A percentile compares a stretch with the other conserved stretches of the same genome.
Evolutionary conservation across 805 yeast genomes (phyloP).

Genomic region (Suhomyces sp.): DNA sequence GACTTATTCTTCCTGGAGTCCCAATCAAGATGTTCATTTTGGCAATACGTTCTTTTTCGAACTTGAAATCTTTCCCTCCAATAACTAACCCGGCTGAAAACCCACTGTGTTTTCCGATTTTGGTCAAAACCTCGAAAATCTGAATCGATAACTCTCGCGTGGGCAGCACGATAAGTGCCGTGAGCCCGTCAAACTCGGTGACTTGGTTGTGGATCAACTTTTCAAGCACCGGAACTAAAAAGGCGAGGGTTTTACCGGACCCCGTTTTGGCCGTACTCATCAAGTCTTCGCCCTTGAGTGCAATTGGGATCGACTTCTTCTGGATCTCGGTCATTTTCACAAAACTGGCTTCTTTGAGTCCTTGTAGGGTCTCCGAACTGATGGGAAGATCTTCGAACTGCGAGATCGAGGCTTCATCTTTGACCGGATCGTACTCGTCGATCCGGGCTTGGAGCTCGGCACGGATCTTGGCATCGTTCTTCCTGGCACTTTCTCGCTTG

Average conservation of each 20-base stretch:
- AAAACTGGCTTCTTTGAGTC: constrained; percentile 76
- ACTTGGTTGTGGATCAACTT: constrained; percentile 65
- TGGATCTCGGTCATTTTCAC: constrained; percentile 84
- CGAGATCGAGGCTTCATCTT: constrained; percentile 22
- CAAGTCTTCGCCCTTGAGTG: constrained; percentile 74
- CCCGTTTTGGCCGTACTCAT: constrained; percentile 90
- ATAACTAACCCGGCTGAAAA: constrained; percentile 89
- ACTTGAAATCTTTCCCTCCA: constrained; percentile 87
- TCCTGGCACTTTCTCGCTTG: constrained; percentile 14
- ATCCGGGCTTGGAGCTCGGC: constrained; percentile 48
- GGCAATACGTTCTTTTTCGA: constrained; percentile 75
- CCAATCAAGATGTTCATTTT: constrained; percentile 81
- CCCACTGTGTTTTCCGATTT: constrained; percentile 69
- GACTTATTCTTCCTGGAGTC: constrained; percentile 88
- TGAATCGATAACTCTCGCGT: constrained; percentile 91
- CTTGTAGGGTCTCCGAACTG: constrained; percentile 59
- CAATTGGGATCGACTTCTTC: constrained; percentile 67
- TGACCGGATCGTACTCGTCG: constrained; percentile 49
- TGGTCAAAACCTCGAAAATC: constrained; percentile 81
- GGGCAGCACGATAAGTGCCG: constrained; percentile 87
- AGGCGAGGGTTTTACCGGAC: constrained; percentile 88
- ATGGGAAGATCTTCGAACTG: constrained; percentile 80
- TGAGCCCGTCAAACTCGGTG: constrained; percentile 83
- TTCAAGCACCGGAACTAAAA: constrained; percentile 76
- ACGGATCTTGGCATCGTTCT: constrained; percentile 33